phyloP scores from a whole-genome alignment of 768 basidiomycete species.

The Boletus barrowsii region DNA sequence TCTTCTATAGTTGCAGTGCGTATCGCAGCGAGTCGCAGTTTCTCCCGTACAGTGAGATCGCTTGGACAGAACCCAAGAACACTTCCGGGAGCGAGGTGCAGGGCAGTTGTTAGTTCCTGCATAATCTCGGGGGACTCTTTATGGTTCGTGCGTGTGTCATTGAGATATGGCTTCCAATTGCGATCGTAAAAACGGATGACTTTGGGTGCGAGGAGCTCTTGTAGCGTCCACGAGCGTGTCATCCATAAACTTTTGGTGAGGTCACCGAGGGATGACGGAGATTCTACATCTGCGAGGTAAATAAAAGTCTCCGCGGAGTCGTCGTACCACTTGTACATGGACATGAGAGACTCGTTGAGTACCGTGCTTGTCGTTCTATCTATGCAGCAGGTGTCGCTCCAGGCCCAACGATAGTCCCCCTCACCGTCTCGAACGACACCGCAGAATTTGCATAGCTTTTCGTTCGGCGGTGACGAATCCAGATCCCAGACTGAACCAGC shows the following conservation, averaged over 20 bases:
- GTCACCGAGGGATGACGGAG: neutral
- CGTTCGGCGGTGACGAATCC: neutral
- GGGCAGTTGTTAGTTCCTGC: neutral
- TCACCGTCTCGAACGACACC: neutral
- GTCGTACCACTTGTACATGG: neutral
- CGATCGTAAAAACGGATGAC: constrained; percentile 1
- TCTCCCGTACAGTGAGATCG: neutral
- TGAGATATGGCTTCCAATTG: constrained; percentile 5
- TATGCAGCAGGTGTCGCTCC: neutral
- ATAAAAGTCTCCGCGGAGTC: neutral
- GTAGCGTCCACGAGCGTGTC: constrained; percentile 5
- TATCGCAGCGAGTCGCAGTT: neutral
- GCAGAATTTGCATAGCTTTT: neutral
- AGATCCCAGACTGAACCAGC: neutral
- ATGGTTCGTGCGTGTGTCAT: neutral
- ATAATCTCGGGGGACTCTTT: neutral
- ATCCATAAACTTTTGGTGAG: neutral
- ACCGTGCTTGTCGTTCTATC: neutral
- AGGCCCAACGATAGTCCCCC: neutral
- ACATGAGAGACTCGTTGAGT: neutral
- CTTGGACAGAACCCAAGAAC: neutral
- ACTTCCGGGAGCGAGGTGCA: neutral
- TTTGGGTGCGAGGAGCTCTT: constrained; percentile 6
- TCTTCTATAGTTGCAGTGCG: neutral
- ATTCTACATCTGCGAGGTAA: neutral